These are phyloP conservation scores for Musa balbisiana DNA, from an alignment of 202 grass and related monocot species.

Conservation along the genomic window DNA sequence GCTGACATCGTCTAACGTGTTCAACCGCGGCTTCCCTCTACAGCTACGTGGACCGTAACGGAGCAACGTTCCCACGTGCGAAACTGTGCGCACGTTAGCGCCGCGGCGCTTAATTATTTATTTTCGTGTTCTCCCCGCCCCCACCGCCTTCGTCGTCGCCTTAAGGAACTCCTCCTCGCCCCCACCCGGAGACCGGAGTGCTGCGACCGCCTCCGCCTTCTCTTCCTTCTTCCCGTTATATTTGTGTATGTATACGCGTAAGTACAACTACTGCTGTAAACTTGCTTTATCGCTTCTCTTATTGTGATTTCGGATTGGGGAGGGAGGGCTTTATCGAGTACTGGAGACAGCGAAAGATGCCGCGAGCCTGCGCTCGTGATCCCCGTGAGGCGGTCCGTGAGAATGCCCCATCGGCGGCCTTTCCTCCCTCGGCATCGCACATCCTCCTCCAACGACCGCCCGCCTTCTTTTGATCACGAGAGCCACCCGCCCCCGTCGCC, in stretches of 20 bases:
- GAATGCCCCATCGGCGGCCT: constrained; percentile 9
- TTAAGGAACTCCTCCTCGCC: background rate
- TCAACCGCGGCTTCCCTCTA: background rate
- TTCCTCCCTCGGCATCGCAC: constrained; percentile 12
- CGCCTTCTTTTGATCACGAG: background rate
- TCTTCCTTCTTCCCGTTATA: background rate
- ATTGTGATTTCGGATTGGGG: background rate
- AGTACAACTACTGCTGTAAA: too few species aligned
- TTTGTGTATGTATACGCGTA: too few species aligned
- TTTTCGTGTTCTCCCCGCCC: too few species aligned
- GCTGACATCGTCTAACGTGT: background rate
- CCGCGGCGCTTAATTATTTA: too few species aligned
- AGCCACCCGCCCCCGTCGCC: background rate
- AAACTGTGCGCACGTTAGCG: background rate
- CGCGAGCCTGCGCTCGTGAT: constrained; percentile 4
- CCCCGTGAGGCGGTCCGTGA: constrained; percentile 8
- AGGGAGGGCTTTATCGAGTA: background rate
- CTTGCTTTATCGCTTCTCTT: background rate
- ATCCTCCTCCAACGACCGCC: background rate
- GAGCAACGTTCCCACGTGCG: background rate
- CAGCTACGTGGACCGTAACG: background rate
- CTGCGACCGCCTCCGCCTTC: background rate
- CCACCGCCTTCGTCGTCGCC: background rate
- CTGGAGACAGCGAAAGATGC: constrained; percentile 9
- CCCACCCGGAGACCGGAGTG: background rate